A percentile compares a stretch with the other conserved stretches of the same genome.
Conservation (phyloP, 352 stramenopile genomes). For the Phytophthora pistaciae region DNA sequence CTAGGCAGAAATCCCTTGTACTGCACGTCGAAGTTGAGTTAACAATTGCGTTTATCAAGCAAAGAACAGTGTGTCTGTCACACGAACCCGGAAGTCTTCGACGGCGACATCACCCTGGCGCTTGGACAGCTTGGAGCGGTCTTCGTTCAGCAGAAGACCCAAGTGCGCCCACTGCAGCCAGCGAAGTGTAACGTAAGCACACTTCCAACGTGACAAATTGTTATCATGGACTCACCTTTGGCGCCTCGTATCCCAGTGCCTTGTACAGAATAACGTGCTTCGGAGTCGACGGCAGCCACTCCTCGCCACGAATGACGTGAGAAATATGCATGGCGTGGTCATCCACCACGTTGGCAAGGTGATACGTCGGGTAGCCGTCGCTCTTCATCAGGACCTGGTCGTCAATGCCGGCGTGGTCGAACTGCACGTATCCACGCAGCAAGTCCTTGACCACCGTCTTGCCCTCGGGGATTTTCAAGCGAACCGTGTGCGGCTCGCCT, state of each 20-base stretch:
- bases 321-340: conserved; percentile 98
- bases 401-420: conserved; percentile 90
- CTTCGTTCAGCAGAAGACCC: conserved; percentile 96
- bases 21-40: conserved; percentile 31
- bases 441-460: conserved; percentile 96
- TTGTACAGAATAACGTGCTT: conserved; percentile 94
- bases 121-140: conserved; percentile 99
- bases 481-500: conserved; percentile 93
- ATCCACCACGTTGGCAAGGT: conserved; percentile 96
- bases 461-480: conserved; percentile 95
- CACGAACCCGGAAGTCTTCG: conserved; percentile 95
- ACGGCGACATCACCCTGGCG: conserved; percentile 97
- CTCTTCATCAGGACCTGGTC: conserved; percentile 95
- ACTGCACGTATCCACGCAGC: conserved; percentile 95
- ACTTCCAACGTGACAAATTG: not conserved
- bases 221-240: conserved; percentile 46
- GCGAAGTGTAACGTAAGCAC: conserved; percentile 2
- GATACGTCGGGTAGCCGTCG: conserved; percentile 94
- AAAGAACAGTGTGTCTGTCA: not conserved
- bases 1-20: conserved; percentile 96
- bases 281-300: conserved; percentile 93
- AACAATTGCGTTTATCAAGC: conserved; percentile 9
- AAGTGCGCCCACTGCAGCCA: conserved; percentile 80
- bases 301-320: conserved; percentile 97
- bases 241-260: conserved; percentile 79